These are phyloP conservation scores for Microcyclospora tardicrescens DNA, from an alignment of 2,329 filamentous ascomycete species.

Conservation along the genomic window DNA sequence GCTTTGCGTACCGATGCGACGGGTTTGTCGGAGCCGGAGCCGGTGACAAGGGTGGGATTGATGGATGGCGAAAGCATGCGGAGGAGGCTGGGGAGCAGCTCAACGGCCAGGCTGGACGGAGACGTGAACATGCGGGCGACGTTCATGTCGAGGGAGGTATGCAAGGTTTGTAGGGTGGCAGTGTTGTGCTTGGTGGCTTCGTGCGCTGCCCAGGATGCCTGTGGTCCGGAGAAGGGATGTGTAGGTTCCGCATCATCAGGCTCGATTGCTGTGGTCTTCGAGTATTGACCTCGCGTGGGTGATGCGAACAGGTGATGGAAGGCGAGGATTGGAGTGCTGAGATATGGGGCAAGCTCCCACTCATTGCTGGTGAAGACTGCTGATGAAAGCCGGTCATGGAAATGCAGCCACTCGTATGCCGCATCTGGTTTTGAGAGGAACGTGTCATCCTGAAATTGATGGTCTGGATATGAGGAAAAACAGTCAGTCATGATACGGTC, in stretches of 20 bases:
- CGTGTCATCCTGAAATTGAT: slow-evolving; percentile 85
- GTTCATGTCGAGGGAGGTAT: slow-evolving; percentile 56
- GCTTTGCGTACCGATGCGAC: slow-evolving; percentile 81
- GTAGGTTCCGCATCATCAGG: slow-evolving; percentile 33
- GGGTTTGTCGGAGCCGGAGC: slow-evolving; percentile 23
- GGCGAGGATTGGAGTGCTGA: slow-evolving; percentile 73
- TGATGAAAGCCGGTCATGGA: slow-evolving; percentile 73
- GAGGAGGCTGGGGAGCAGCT: slow-evolving; percentile 73
- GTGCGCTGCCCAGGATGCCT: slow-evolving; percentile 67
- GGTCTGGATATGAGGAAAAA: slow-evolving; percentile 72
- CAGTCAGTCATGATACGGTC: slow-evolving; percentile 71
- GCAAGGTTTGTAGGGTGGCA: slow-evolving; percentile 59
- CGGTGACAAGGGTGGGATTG: slow-evolving; percentile 75
- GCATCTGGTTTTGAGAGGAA: slow-evolving; percentile 75
- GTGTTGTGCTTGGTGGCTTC: slow-evolving; percentile 72
- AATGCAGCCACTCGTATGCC: slow-evolving; percentile 90
- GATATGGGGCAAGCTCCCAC: slow-evolving; percentile 82
- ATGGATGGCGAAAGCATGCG: slow-evolving; percentile 79
- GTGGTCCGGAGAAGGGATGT: slow-evolving; percentile 66
- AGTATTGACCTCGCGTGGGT: slow-evolving; percentile 38
- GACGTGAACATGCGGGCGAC: slow-evolving; percentile 69
- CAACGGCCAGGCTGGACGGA: slow-evolving; percentile 61
- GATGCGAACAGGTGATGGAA: slow-evolving; percentile 88
- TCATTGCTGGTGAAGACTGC: slow-evolving; percentile 74
- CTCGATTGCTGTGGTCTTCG: slow-evolving; percentile 32